phyloP scores from a whole-genome alignment of 2,329 filamentous ascomycete species.

The Trichoderma simmonsii region DNA sequence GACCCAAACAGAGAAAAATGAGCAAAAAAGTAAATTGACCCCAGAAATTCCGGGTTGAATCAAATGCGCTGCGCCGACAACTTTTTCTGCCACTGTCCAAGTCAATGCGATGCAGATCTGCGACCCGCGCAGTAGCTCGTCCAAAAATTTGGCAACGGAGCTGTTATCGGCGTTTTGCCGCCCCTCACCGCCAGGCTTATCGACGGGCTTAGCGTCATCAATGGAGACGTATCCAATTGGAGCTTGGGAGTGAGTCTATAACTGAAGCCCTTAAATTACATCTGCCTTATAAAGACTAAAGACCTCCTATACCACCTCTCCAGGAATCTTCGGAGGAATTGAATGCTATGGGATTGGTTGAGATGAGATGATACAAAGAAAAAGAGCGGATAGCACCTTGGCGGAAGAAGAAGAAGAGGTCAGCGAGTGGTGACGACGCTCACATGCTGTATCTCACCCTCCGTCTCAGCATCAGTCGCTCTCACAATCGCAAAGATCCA shows the following conservation, averaged over 20 bases:
- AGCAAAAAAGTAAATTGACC: slow-evolving; percentile 21
- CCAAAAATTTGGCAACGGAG: slow-evolving; percentile 36
- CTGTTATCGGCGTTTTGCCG: slow-evolving; percentile 40
- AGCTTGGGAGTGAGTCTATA: slow-evolving; percentile 4
- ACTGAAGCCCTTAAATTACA: not conserved
- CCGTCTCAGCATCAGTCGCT: slow-evolving; percentile 10
- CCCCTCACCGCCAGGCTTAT: slow-evolving; percentile 36
- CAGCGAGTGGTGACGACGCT: not conserved
- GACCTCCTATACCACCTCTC: not conserved
- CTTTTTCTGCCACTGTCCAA: not conserved
- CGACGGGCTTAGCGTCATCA: slow-evolving; percentile 11
- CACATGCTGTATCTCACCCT: not conserved
- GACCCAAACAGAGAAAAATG: fast-evolving
- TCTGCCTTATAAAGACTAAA: not conserved
- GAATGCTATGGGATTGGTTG: not conserved
- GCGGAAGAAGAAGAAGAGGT: not conserved
- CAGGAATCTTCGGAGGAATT: not conserved
- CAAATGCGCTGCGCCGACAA: not conserved
- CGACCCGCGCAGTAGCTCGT: slow-evolving; percentile 3
- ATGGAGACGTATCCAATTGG: slow-evolving; percentile 1
- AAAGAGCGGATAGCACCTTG: not conserved
- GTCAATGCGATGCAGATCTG: not conserved
- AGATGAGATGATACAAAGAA: not conserved
- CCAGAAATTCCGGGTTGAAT: not conserved
- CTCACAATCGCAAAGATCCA: not conserved